Evolutionary conservation across 352 stramenopile species (phyloP), one percentile per base, ranked within the genome.

Genomic region (Thraustochytrium sp.): DNA sequence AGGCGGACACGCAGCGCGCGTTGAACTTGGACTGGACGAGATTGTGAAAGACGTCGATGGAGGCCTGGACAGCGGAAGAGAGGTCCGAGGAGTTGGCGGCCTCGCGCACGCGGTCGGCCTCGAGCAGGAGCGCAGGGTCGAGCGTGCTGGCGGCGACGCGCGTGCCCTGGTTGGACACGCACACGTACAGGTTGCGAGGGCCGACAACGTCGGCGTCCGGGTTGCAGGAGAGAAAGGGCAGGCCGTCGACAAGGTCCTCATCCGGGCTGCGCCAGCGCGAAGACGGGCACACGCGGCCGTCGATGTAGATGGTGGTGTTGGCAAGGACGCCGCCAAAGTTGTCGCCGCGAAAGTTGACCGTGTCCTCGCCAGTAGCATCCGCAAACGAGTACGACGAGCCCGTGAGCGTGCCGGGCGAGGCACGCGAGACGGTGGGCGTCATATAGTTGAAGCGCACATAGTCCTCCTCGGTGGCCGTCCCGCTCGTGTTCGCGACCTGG

Each of bases 1-100:
- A 82, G 3, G 61, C n/a, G 26, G 37, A 68, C 55, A 77, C 78
- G 74, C 74, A 82, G 51, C 74, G 74, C 13, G 29, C 51, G 54
- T 82, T 82, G 40, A 76, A 56, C 26, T 16, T 13, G 21, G 74
- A 82, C 0, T 0, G 23, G 9, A 54, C 49, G 29, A 68, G 3
- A 0, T 13, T 21, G 31, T 82, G 51, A 16, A 77, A 51, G 26
- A 26, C 29, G 74, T 73, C 49, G 5, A 82, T 5, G n/a, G 42
- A 34, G 13, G 65, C 46, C 37, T 62, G 29, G 42, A 77, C 74
- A 9, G 21, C 53, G 31, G 53, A 26, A 8, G n/a, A 37, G 4
- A 75, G 62, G 3, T 75, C 23, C 1, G 36, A 44, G 26, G 59
- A 44, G 34, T 21, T 49, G 11, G 36, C 23, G 26, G 59, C 11